Percentiles rank a stretch among this genome's conserved stretches.
Conservation (phyloP, 352 stramenopile genomes). For the Blastocystis sp. region DNA sequence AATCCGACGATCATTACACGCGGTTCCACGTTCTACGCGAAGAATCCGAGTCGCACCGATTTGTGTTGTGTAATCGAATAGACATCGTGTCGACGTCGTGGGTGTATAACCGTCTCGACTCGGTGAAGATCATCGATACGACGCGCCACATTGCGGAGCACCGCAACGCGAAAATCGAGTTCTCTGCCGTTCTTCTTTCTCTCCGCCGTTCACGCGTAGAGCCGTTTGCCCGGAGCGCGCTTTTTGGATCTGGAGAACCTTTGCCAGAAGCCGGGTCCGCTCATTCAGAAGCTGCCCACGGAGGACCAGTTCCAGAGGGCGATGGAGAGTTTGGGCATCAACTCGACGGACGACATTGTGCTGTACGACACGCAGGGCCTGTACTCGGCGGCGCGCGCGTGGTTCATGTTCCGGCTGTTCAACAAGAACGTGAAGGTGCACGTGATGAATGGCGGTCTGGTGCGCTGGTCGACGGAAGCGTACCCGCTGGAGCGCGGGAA, state of each 20-base stretch:
- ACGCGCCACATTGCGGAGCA: slow-evolving; percentile 45
- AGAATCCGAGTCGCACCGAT: slow-evolving; percentile 8
- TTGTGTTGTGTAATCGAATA: neutral
- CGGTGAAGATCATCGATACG: slow-evolving; percentile 56
- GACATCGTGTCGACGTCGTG: slow-evolving; percentile 49
- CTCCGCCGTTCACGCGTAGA: neutral
- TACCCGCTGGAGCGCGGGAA: slow-evolving; percentile 59
- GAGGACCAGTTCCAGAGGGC: slow-evolving; percentile 39
- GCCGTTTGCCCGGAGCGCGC: slow-evolving; percentile 18
- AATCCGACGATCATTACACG: neutral
- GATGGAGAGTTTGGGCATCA: slow-evolving; percentile 69
- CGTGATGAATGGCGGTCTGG: slow-evolving; percentile 64
- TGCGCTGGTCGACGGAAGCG: slow-evolving; percentile 57
- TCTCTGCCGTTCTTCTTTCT: neutral
- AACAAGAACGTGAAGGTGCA: slow-evolving; percentile 64
- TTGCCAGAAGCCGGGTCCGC: neutral
- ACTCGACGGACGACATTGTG: slow-evolving; percentile 46
- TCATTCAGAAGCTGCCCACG: slow-evolving; percentile 50
- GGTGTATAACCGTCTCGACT: slow-evolving; percentile 55
- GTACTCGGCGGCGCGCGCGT: slow-evolving; percentile 42
- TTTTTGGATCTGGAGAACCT: slow-evolving; percentile 28
- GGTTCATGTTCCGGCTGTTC: slow-evolving; percentile 71
- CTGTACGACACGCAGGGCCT: slow-evolving; percentile 72
- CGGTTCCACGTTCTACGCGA: slow-evolving; percentile 21
- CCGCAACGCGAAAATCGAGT: slow-evolving; percentile 36